Percentiles rank a stretch among this genome's conserved stretches.
Evolutionary conservation across 106 monocot species (phyloP).

Genomic region (Posidonia australis): DNA sequence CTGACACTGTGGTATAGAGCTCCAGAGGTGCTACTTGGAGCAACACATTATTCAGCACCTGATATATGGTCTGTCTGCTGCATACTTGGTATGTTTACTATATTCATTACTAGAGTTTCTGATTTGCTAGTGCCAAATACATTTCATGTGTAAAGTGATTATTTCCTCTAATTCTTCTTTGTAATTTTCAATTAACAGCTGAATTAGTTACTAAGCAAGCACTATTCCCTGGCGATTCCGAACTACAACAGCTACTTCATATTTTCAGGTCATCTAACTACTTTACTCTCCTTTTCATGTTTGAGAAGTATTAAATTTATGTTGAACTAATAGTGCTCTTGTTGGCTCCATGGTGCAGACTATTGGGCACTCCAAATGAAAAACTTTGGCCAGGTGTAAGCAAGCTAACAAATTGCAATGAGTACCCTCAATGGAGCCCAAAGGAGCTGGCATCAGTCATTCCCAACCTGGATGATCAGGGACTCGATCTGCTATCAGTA

Average conservation of each 20-base stretch:
- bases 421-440: slow-evolving; percentile 80
- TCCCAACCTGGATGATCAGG: no score
- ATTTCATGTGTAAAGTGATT: no score
- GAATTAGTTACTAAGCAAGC: slow-evolving; percentile 78
- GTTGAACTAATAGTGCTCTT: no score
- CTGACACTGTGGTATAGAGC: slow-evolving; percentile 79
- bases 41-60: slow-evolving; percentile 57
- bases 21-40: slow-evolving; percentile 61
- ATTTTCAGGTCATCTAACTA: no score
- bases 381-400: slow-evolving; percentile 76
- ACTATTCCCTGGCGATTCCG: slow-evolving; percentile 87
- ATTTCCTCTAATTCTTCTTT: no score
- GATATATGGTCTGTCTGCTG: slow-evolving; percentile 84
- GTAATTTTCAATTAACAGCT: slow-evolving; percentile 22
- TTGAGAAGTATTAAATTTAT: no score
- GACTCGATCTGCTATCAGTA: no score
- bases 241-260: slow-evolving; percentile 94
- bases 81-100: slow-evolving; percentile 53
- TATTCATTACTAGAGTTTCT: no score
- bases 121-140: no score
- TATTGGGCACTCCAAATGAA: slow-evolving; percentile 87
- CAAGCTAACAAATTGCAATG: slow-evolving; percentile 84
- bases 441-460: no score
- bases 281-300: no score
- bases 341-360: slow-evolving; percentile 20